These are phyloP conservation scores for Actinomortierella ambigua DNA, from an alignment of 371 early-diverging fungal species.

Conservation along the genomic window DNA sequence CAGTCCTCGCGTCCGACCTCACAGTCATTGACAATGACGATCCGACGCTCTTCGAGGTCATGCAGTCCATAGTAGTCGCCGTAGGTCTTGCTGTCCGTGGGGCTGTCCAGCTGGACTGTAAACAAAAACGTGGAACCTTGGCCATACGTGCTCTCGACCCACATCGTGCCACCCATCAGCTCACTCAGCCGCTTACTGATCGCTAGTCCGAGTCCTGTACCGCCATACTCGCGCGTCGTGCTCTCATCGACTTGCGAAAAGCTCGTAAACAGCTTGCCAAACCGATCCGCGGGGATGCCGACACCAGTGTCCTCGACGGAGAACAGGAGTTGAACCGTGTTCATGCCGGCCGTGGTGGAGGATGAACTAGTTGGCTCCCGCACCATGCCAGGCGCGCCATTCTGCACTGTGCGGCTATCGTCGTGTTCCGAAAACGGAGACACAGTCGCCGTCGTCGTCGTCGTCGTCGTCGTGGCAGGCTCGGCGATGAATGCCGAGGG, in stretches of 20 bases:
- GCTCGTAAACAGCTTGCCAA: constrained; percentile 57
- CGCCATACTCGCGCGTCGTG: constrained; percentile 57
- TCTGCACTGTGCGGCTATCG: too few species aligned
- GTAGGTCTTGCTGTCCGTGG: constrained; percentile 25
- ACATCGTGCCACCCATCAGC: constrained; percentile 47
- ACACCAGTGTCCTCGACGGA: constrained; percentile 68
- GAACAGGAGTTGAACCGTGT: constrained; percentile 35
- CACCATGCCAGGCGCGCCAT: not conserved
- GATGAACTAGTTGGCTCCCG: constrained; percentile 14
- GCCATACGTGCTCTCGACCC: constrained; percentile 27
- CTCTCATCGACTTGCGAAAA: constrained; percentile 66
- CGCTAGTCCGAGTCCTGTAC: constrained; percentile 54
- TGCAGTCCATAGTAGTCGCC: constrained; percentile 28
- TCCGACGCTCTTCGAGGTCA: constrained; percentile 17
- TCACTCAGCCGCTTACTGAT: constrained; percentile 47
- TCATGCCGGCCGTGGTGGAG: too few species aligned
- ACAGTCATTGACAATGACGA: constrained; percentile 28
- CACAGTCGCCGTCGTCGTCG: too few species aligned
- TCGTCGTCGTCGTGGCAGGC: too few species aligned
- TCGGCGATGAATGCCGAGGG: too few species aligned
- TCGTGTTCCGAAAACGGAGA: too few species aligned
- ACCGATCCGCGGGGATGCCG: constrained; percentile 60
- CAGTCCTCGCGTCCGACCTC: constrained; percentile 29
- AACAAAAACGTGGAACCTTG: constrained; percentile 47
- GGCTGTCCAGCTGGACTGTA: constrained; percentile 35